These are phyloP conservation scores for Pseudomicrostroma phylloplanum DNA, from an alignment of 1,284 basidiomycete species.

Conservation along the genomic window DNA sequence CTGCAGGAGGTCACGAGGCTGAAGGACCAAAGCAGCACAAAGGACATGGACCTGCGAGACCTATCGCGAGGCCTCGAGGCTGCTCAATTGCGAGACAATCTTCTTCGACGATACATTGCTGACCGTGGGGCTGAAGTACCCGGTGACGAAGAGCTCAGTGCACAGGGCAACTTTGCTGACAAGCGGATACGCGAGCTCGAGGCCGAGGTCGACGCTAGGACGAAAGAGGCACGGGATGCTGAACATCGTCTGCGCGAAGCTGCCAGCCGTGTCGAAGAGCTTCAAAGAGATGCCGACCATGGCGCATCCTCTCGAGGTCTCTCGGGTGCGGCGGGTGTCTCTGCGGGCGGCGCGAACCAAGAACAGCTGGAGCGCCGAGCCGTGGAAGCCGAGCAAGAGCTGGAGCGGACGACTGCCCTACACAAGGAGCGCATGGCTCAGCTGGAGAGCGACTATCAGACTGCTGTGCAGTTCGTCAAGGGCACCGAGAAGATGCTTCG, in stretches of 20 bases:
- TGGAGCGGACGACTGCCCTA: slow-evolving; percentile 39
- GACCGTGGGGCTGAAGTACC: slow-evolving; percentile 59
- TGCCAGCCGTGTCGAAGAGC: slow-evolving; percentile 39
- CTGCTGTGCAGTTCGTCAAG: slow-evolving; percentile 72
- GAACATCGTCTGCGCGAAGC: slow-evolving; percentile 45
- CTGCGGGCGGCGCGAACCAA: slow-evolving; percentile 66
- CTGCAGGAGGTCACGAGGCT: slow-evolving; percentile 67
- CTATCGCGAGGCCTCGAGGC: slow-evolving; percentile 67
- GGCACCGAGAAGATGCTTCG: slow-evolving; percentile 98
- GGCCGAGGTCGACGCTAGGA: slow-evolving; percentile 40
- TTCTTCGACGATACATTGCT: slow-evolving; percentile 77
- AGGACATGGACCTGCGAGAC: slow-evolving; percentile 65
- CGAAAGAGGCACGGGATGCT: slow-evolving; percentile 34
- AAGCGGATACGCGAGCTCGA: slow-evolving; percentile 41
- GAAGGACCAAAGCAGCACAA: slow-evolving; percentile 51
- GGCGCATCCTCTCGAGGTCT: slow-evolving; percentile 53
- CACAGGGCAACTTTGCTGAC: slow-evolving; percentile 36
- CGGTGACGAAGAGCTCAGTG: slow-evolving; percentile 43
- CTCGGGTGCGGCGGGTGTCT: slow-evolving; percentile 47
- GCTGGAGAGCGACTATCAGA: slow-evolving; percentile 89
- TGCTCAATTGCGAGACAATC: slow-evolving; percentile 67
- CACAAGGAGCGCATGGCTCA: slow-evolving; percentile 55
- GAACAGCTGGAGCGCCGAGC: slow-evolving; percentile 66
- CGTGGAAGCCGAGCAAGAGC: slow-evolving; percentile 42
- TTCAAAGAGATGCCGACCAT: slow-evolving; percentile 39